phyloP scores from a whole-genome alignment of 2,329 filamentous ascomycete species.

The Fusarium tjaetaba region DNA sequence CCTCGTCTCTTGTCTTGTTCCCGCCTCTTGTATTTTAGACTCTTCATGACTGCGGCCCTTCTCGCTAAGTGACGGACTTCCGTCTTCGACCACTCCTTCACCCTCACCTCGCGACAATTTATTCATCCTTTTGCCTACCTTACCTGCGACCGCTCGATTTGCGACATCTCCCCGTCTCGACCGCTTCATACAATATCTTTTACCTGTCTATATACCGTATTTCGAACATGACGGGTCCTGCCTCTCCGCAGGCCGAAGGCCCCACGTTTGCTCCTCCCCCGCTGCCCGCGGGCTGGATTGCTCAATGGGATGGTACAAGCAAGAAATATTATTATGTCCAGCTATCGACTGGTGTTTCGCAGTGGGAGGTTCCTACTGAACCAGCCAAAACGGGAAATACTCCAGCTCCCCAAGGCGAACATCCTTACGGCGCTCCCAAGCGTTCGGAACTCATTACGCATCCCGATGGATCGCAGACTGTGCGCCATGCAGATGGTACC shows the following conservation, averaged over 20 bases:
- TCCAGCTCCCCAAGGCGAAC: constrained; percentile 64
- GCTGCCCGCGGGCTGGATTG: constrained; percentile 73
- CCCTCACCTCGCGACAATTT: constrained; percentile 17
- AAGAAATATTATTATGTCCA: constrained; percentile 78
- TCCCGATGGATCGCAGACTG: constrained; percentile 69
- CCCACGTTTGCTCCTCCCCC: constrained; percentile 68
- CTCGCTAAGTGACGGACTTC: constrained; percentile 42
- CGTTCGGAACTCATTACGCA: constrained; percentile 67
- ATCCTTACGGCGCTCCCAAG: constrained; percentile 70
- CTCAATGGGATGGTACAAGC: constrained; percentile 72
- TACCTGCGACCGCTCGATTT: constrained; percentile 15
- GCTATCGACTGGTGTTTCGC: constrained; percentile 75
- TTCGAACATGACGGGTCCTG: constrained; percentile 63
- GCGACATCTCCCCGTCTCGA: constrained; percentile 24
- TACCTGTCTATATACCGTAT: background rate
- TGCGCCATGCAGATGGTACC: constrained; percentile 68
- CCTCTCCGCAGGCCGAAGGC: constrained; percentile 67
- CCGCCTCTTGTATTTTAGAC: constrained; percentile 12
- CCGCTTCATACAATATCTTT: constrained; percentile 16
- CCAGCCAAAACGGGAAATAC: constrained; percentile 70
- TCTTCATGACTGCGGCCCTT: constrained; percentile 42
- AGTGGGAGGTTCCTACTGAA: constrained; percentile 78
- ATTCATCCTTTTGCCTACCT: background rate
- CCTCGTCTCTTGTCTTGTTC: constrained; percentile 21
- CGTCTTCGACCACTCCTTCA: constrained; percentile 30